Evolutionary conservation across 2,329 filamentous ascomycete species (phyloP).

Genomic region (Monilinia polystroma): DNA sequence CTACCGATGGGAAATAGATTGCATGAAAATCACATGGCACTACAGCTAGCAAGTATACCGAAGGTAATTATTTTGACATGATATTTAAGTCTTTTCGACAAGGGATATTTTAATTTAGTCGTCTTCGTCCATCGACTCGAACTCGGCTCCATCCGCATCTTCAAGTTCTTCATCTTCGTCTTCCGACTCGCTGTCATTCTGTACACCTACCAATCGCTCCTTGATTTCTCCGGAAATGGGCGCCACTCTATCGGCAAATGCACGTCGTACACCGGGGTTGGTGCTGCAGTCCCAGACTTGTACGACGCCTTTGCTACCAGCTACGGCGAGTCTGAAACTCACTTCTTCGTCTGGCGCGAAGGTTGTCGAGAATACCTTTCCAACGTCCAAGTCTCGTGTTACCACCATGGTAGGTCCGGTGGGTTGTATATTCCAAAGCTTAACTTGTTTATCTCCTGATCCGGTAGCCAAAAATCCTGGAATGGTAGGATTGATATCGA

Average conservation of each 20-base stretch:
- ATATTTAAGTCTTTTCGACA: neutral
- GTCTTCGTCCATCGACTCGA: conserved; percentile 59
- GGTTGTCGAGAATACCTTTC: conserved; percentile 86
- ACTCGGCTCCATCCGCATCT: conserved; percentile 50
- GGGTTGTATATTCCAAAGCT: conserved; percentile 88
- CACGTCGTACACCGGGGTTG: conserved; percentile 79
- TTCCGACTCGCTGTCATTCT: conserved; percentile 52
- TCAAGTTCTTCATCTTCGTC: conserved; percentile 64
- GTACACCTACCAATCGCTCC: conserved; percentile 76
- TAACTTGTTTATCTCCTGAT: conserved; percentile 91
- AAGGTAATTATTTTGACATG: neutral
- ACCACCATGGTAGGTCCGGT: conserved; percentile 87
- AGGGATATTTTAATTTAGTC: conserved; percentile 31
- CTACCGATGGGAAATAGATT: too few species aligned
- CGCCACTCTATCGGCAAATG: conserved; percentile 73
- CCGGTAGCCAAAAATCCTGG: conserved; percentile 93
- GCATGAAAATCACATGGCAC: too few species aligned
- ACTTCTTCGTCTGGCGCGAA: conserved; percentile 92
- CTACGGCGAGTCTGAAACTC: conserved; percentile 87
- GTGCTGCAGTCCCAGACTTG: conserved; percentile 83
- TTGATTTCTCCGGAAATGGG: conserved; percentile 60
- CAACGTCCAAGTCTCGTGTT: conserved; percentile 86
- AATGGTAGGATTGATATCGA: conserved; percentile 86
- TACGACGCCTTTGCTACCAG: conserved; percentile 88
- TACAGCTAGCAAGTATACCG: too few species aligned